Evolutionary conservation across 495 filamentous ascomycete genomes (phyloP).

Genomic region (Aspergillus campestris): DNA sequence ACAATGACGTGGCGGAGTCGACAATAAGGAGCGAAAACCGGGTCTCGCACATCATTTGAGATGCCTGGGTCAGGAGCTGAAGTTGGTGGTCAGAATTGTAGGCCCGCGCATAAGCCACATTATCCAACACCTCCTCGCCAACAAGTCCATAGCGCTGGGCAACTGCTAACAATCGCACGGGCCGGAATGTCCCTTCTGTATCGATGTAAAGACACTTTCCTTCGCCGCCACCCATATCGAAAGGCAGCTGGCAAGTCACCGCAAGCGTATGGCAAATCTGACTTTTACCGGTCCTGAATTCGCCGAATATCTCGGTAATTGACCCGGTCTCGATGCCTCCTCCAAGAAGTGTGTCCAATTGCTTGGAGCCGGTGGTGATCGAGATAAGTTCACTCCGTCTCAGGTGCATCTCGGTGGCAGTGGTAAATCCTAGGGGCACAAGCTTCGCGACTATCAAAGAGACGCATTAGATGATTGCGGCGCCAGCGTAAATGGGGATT

Average conservation of each 20-base stretch:
- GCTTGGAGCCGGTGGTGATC: conserved; percentile 94
- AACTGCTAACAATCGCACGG: conserved; percentile 81
- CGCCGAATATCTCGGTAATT: conserved; percentile 97
- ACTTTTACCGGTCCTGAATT: conserved; percentile 96
- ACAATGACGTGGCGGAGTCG: conserved; percentile 89
- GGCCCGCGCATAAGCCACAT: conserved; percentile 92
- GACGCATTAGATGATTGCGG: not conserved
- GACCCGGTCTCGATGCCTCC: conserved; percentile 95
- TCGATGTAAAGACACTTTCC: conserved; percentile 99
- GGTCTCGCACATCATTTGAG: conserved; percentile 98
- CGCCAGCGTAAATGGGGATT: not conserved
- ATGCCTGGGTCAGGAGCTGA: conserved; percentile 86
- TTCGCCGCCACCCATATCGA: conserved; percentile 98
- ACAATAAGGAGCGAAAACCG: conserved; percentile 93
- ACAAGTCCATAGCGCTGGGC: conserved; percentile 90
- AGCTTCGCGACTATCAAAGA: conserved; percentile 68
- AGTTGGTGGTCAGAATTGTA: conserved; percentile 99
- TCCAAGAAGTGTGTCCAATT: conserved; percentile 88
- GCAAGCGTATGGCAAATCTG: conserved; percentile 98
- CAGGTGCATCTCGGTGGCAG: conserved; percentile 98
- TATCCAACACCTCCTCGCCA: conserved; percentile 95
- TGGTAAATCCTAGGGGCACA: conserved; percentile 97
- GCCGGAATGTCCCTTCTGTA: conserved; percentile 94
- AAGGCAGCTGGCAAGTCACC: conserved; percentile 93
- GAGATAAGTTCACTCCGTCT: conserved; percentile 93